phyloP scores from a whole-genome alignment of 805 yeast species.

The Lipomyces sp. region DNA sequence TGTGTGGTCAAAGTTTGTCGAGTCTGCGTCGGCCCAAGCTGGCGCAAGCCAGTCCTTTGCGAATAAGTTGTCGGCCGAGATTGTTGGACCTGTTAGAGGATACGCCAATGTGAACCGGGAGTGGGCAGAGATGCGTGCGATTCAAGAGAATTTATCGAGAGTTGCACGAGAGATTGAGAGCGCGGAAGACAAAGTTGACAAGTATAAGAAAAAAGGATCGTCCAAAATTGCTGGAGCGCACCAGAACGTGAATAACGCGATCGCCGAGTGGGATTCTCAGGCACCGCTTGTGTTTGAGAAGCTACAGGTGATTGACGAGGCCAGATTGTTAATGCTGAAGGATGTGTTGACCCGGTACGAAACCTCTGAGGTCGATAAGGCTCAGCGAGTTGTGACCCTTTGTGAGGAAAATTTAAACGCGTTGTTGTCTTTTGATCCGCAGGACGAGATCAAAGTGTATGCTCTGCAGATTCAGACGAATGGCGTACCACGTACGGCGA shows the following conservation, averaged over 20 bases:
- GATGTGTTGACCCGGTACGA: conserved; percentile 68
- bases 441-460: conserved; percentile 62
- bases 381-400: conserved; percentile 52
- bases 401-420: conserved; percentile 71
- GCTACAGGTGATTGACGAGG: conserved; percentile 72
- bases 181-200: conserved; percentile 51
- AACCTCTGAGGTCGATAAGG: conserved; percentile 61
- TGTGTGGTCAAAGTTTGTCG: conserved; percentile 41
- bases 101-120: conserved; percentile 59
- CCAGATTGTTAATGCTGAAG: conserved; percentile 65
- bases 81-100: conserved; percentile 47
- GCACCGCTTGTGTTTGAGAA: conserved; percentile 78
- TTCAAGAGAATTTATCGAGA: conserved; percentile 53
- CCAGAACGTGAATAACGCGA: conserved; percentile 50
- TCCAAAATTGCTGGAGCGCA: conserved; percentile 51
- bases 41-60: conserved; percentile 45
- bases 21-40: conserved; percentile 43
- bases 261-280: conserved; percentile 65
- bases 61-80: conserved; percentile 47
- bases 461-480: conserved; percentile 45
- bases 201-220: conserved; percentile 41
- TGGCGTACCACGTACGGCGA: conserved; percentile 20
- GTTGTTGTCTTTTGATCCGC: conserved; percentile 66
- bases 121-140: conserved; percentile 59
- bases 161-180: conserved; percentile 52